Conservation (phyloP, 129 eudicot species). For the Erigeron canadensis region DNA sequence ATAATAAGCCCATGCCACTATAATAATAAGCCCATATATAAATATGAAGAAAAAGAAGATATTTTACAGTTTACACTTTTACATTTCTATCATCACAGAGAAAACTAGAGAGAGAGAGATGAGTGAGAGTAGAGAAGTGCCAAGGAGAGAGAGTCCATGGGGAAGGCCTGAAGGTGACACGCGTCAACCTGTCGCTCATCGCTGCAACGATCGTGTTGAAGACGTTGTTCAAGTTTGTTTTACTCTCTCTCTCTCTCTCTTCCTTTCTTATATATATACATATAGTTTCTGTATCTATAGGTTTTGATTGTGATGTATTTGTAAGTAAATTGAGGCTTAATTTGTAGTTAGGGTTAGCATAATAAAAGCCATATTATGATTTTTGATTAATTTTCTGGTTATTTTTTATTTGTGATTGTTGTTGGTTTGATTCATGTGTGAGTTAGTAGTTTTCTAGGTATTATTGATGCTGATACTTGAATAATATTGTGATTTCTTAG, state of each 20-base stretch:
- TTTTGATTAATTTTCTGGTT: background rate
- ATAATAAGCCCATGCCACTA: too few relatives aligned
- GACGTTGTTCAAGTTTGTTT: slow-evolving; percentile 72
- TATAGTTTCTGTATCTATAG: too few relatives aligned
- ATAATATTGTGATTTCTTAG: too few relatives aligned
- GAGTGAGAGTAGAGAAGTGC: slow-evolving; percentile 79
- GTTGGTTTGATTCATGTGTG: background rate
- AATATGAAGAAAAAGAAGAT: too few relatives aligned
- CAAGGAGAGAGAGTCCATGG: slow-evolving; percentile 97
- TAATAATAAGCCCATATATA: too few relatives aligned
- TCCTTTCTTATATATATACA: too few relatives aligned
- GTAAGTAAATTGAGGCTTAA: background rate
- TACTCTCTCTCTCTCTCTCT: too few relatives aligned
- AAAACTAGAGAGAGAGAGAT: slow-evolving; percentile 11
- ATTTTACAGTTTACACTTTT: background rate
- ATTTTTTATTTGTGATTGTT: background rate
- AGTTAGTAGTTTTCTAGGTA: background rate
- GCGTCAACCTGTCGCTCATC: slow-evolving; percentile 73
- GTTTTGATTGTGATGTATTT: background rate
- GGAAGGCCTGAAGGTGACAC: slow-evolving; percentile 70
- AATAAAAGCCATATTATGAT: too few relatives aligned
- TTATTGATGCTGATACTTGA: too few relatives aligned
- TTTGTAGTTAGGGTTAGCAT: background rate
- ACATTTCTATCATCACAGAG: background rate
- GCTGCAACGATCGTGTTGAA: slow-evolving; percentile 96